Evolutionary conservation across 192 early-diverging fungal species (phyloP).

Genomic region (Linnemannia exigua): DNA sequence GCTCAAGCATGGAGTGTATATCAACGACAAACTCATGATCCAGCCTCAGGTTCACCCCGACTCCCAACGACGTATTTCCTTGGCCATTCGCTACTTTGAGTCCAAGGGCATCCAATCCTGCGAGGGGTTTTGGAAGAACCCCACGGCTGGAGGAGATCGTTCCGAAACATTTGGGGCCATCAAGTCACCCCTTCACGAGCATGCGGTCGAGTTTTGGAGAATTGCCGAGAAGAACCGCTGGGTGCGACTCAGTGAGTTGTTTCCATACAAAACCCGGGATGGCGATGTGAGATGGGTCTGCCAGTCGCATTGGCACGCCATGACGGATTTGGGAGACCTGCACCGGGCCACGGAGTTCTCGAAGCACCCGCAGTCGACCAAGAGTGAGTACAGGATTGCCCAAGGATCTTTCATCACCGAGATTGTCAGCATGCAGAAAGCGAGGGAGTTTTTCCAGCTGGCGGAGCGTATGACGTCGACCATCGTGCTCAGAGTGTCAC

Average conservation of each 20-base stretch:
- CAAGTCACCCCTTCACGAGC: neutral
- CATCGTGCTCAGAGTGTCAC: slow-evolving; percentile 1
- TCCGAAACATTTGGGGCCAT: neutral
- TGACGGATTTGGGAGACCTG: slow-evolving; percentile 5
- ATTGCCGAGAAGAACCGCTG: slow-evolving; percentile 3
- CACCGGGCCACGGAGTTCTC: slow-evolving; percentile 15
- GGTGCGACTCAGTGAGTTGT: neutral
- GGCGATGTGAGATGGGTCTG: slow-evolving; percentile 34
- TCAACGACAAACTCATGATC: slow-evolving; percentile 7
- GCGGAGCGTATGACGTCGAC: slow-evolving; percentile 21
- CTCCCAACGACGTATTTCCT: slow-evolving; percentile 7
- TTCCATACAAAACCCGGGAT: neutral
- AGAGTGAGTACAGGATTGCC: slow-evolving; percentile 14
- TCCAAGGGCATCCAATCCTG: neutral
- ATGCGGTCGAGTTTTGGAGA: neutral
- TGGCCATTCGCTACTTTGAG: slow-evolving; percentile 17
- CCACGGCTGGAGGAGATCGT: neutral
- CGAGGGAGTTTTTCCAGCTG: slow-evolving; percentile 23
- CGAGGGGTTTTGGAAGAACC: neutral
- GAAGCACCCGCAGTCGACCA: slow-evolving; percentile 8
- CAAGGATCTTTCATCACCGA: slow-evolving; percentile 21
- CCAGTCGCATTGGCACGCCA: slow-evolving; percentile 11
- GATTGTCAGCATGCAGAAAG: slow-evolving; percentile 15
- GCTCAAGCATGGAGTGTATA: slow-evolving; percentile 25
- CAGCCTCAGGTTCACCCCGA: slow-evolving; percentile 12